Conservation (phyloP, 2,329 filamentous ascomycete species). For the Aspergillus neotritici region DNA sequence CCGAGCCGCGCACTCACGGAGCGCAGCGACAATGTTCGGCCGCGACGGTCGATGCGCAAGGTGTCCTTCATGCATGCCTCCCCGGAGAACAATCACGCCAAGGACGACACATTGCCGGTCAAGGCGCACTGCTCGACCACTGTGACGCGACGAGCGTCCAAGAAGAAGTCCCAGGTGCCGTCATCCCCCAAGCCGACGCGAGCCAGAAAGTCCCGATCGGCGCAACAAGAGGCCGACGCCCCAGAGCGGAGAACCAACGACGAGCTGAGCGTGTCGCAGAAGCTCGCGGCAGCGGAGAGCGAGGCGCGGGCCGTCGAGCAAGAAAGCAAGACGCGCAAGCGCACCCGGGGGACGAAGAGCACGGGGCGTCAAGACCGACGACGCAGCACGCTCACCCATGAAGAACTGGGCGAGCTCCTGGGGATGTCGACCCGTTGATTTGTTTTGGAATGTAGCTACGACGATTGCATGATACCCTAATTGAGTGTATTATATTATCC, state of each 20-base stretch:
- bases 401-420: conserved; percentile 41
- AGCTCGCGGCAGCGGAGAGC: conserved; percentile 39
- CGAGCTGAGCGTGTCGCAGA: conserved; percentile 35
- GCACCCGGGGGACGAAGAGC: conserved; percentile 27
- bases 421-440: conserved; percentile 19
- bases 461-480: too few relatives aligned
- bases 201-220: background rate
- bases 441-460: too few relatives aligned
- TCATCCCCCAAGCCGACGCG: conserved; percentile 23
- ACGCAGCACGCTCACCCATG: conserved; percentile 42
- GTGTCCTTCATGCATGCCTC: conserved; percentile 34
- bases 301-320: conserved; percentile 39
- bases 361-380: conserved; percentile 29
- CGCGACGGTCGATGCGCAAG: conserved; percentile 30
- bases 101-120: conserved; percentile 31
- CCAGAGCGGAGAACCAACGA: conserved; percentile 9
- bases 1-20: conserved; percentile 31
- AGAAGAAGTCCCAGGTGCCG: conserved; percentile 24
- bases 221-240: background rate
- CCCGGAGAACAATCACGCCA: conserved; percentile 20
- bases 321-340: conserved; percentile 32
- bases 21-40: conserved; percentile 32
- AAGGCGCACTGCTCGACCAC: conserved; percentile 30
- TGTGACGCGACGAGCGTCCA: conserved; percentile 25
- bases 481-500: too few relatives aligned